These are phyloP conservation scores for Sarcodon aspratus DNA, from an alignment of 768 basidiomycete species.

Conservation along the genomic window DNA sequence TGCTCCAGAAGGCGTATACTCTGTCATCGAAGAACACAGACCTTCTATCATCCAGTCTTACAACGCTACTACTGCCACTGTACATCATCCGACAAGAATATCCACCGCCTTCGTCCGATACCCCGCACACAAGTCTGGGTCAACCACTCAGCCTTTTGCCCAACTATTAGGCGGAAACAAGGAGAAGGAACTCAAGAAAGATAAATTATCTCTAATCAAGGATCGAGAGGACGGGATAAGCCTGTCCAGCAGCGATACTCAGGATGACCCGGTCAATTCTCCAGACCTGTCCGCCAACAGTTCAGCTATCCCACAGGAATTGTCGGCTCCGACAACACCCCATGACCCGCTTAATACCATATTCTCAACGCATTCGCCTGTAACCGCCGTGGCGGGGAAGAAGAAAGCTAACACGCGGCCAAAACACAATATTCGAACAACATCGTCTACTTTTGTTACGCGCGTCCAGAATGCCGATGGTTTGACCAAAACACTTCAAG, in stretches of 20 bases:
- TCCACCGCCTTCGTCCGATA: conserved; percentile 54
- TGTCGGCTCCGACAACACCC: conserved; percentile 19
- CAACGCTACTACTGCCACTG: conserved; percentile 19
- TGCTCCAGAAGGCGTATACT: conserved; percentile 85
- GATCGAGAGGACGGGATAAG: conserved; percentile 47
- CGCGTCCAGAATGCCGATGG: conserved; percentile 77
- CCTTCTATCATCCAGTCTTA: conserved; percentile 32
- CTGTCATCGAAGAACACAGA: conserved; percentile 79
- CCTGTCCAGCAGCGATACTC: conserved; percentile 74
- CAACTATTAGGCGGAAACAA: conserved; percentile 60
- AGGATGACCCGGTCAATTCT: conserved; percentile 37
- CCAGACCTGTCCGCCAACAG: conserved; percentile 16
- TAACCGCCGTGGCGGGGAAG: conserved; percentile 32
- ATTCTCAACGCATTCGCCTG: conserved; percentile 39
- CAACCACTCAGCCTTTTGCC: conserved; percentile 48
- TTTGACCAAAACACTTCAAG: conserved; percentile 53
- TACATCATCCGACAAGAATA: conserved; percentile 47
- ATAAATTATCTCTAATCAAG: conserved; percentile 10
- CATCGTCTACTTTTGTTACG: conserved; percentile 87
- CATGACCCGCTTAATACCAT: conserved; percentile 39
- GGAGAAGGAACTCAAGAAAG: conserved; percentile 32
- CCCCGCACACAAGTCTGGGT: conserved; percentile 36
- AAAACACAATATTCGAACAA: conserved; percentile 86
- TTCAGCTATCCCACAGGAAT: conserved; percentile 12
- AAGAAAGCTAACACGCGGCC: conserved; percentile 57